Evolutionary conservation across 2,329 filamentous ascomycete species (phyloP), one percentile per base, ranked within the genome.

Genomic region (Pseudopithomyces maydicus): DNA sequence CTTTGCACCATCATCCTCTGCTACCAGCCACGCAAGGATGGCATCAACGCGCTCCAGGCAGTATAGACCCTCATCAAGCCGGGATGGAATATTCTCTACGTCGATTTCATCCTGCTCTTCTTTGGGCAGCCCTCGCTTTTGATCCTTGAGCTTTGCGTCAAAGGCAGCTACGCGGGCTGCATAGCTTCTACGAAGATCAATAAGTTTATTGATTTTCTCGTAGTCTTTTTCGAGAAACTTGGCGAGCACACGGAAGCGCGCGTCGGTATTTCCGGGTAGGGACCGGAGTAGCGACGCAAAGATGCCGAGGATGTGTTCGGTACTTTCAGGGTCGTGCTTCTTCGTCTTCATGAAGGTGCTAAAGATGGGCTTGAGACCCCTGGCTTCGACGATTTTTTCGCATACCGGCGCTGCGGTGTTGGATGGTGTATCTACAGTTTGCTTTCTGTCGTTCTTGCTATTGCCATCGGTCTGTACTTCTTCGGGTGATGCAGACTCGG

Each of bases 211-310:
- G 36, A 92, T 86, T 80, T 98, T 98, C 64, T 89, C 91, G 73
- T 96, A 97, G 63, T 97, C 88, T 72, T 92, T 96, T 75, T 99
- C 95, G 17, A 97, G 90, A 68, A 98, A 98, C 71, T 99, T 99
- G 46, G 93, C 94, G 3, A 98, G 83, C 0, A 89, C 85, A 3
- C 95, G 86, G 65, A 98, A 96, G 6, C 95, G 85, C 32, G 88
- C 83, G 0, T 91, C 82, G 1, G 91, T 92, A 32, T 91, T 86
- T 15, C 87, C 90, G 0, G 93, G 92, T 1, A 99, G 77, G 3
- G 88, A 82, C 22, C 92, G 88, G 1, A 99, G 81, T 73, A 99
- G 84, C 0, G 90, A 91, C 0, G 90, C 86, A 61, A 98, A 92
- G 10, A 98, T 90, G 8, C 90, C 89, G 6, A 98, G 81, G 0